phyloP scores from a whole-genome alignment of 345 rosid species.

The Citropsis articulata region DNA sequence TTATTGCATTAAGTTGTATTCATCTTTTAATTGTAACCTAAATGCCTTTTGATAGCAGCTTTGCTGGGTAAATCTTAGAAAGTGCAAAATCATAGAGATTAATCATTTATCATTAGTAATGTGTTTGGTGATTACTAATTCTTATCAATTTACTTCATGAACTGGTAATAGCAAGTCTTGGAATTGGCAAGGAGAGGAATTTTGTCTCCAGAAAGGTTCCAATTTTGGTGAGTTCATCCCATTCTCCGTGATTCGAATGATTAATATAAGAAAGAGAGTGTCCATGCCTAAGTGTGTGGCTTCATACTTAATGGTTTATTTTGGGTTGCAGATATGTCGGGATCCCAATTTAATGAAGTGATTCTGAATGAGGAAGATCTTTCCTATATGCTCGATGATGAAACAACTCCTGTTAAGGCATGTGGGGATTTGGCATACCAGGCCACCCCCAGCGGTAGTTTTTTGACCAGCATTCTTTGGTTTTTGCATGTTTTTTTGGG shows the following conservation, averaged over 20 bases:
- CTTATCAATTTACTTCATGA: slow-evolving; percentile 12
- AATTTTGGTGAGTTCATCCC: slow-evolving; percentile 32
- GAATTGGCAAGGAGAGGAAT: slow-evolving; percentile 38
- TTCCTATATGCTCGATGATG: slow-evolving; percentile 80
- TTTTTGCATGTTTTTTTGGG: neutral
- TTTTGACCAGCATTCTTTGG: neutral
- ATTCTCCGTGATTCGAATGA: neutral
- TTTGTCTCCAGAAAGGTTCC: slow-evolving; percentile 31
- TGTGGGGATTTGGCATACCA: slow-evolving; percentile 70
- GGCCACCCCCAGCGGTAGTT: slow-evolving; percentile 41
- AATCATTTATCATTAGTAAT: neutral
- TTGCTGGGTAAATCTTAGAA: neutral
- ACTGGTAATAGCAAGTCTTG: slow-evolving; percentile 29
- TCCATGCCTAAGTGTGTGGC: neutral
- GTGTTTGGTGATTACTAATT: neutral
- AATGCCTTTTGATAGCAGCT: neutral
- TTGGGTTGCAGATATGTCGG: slow-evolving; percentile 25
- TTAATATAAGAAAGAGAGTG: neutral
- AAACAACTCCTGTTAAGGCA: slow-evolving; percentile 80
- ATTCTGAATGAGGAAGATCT: slow-evolving; percentile 70
- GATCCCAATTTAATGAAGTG: slow-evolving; percentile 51
- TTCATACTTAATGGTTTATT: neutral
- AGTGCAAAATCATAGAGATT: neutral
- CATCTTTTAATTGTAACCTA: neutral
- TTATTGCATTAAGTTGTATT: neutral